A percentile compares a stretch with the other conserved stretches of the same genome.
Conservation (phyloP, 192 early-diverging fungal species). For the Globomyces pollinis-pini region DNA sequence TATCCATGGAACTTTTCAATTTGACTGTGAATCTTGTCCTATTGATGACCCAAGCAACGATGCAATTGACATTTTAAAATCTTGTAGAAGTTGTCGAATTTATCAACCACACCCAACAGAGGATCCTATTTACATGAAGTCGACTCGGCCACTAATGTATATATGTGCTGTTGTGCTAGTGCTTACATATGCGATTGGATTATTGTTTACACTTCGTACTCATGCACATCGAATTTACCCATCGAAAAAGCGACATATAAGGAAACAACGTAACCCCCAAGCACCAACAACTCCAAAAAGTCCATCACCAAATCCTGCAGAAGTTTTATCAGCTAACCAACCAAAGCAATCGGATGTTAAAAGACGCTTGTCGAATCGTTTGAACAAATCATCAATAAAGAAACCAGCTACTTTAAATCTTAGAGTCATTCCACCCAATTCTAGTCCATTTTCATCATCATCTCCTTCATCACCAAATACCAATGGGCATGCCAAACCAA, state of each 20-base stretch:
- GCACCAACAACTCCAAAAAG: too few relatives aligned
- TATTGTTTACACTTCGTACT: conserved; percentile 89
- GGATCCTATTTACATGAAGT: conserved; percentile 72
- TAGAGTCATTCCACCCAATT: too few relatives aligned
- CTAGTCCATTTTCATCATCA: too few relatives aligned
- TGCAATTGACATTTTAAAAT: not conserved
- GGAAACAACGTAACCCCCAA: too few relatives aligned
- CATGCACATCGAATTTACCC: conserved; percentile 76
- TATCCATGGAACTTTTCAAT: conserved; percentile 69
- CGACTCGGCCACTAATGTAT: conserved; percentile 79
- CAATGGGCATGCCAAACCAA: not conserved
- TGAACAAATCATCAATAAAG: not conserved
- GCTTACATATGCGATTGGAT: conserved; percentile 77
- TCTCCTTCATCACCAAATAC: not conserved
- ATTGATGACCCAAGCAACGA: not conserved
- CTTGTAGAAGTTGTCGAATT: conserved; percentile 62
- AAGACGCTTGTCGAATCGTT: not conserved
- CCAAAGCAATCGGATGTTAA: not conserved
- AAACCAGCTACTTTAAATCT: not conserved
- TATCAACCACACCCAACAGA: conserved; percentile 53
- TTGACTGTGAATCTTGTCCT: conserved; percentile 47
- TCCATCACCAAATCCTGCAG: not conserved
- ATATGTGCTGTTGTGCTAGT: conserved; percentile 73
- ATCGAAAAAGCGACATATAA: conserved; percentile 27
- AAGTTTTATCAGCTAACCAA: not conserved